phyloP scores from a whole-genome alignment of 495 filamentous ascomycete genomes.

The Neohortaea acidophila region DNA sequence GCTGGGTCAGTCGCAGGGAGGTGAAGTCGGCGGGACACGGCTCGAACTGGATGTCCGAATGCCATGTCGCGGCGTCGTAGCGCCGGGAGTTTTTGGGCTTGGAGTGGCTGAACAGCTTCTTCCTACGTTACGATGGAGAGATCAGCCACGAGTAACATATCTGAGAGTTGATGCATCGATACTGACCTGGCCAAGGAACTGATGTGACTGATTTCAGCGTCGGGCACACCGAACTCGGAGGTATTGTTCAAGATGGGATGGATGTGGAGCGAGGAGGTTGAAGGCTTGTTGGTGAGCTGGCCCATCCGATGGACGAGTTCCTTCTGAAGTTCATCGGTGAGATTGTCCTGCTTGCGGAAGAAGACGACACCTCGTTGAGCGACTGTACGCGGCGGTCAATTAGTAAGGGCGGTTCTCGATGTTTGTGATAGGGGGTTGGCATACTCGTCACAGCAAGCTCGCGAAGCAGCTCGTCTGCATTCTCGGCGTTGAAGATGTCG shows the following conservation, averaged over 20 bases:
- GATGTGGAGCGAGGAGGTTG: constrained; percentile 41
- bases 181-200: constrained; percentile 39
- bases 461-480: constrained; percentile 50
- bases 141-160: no score
- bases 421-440: constrained; percentile 3
- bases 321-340: constrained; percentile 54
- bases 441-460: constrained; percentile 55
- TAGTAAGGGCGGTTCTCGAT: background rate
- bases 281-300: constrained; percentile 38
- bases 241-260: constrained; percentile 53
- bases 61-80: constrained; percentile 17
- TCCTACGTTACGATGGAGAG: no score
- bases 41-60: constrained; percentile 29
- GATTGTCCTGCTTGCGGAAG: constrained; percentile 55
- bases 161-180: no score
- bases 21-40: constrained; percentile 24
- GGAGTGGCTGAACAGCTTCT: constrained; percentile 11
- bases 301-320: constrained; percentile 53
- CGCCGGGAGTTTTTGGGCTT: constrained; percentile 15
- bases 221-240: constrained; percentile 36
- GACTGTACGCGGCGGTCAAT: constrained; percentile 55
- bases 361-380: constrained; percentile 70
- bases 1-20: constrained; percentile 30
- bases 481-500: constrained; percentile 31
- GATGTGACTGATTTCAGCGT: constrained; percentile 59